A percentile compares a stretch with the other conserved stretches of the same genome.
These are phyloP conservation scores for Verbena officinalis DNA, from an alignment of 257 asterid genomes.

Conservation along the genomic window DNA sequence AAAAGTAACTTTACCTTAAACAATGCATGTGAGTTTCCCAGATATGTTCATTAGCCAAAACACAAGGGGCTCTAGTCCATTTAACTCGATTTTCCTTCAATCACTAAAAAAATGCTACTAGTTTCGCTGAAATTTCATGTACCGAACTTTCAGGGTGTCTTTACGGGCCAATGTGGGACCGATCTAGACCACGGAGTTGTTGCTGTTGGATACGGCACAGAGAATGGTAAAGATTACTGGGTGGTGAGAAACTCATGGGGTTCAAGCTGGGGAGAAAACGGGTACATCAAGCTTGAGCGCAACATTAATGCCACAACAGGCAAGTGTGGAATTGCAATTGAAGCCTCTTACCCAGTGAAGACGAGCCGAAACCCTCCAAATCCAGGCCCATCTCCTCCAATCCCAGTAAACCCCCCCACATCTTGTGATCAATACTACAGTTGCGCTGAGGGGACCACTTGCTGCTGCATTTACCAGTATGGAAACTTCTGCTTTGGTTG, in stretches of 20 bases:
- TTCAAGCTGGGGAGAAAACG: conserved; percentile 76
- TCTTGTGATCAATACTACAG: conserved; percentile 70
- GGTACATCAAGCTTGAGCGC: conserved; percentile 78
- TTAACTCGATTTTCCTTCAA: too few relatives aligned
- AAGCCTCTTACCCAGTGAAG: conserved; percentile 86
- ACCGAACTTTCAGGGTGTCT: conserved; percentile 91
- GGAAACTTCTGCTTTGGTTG: conserved; percentile 66
- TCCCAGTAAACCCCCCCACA: conserved; percentile 67
- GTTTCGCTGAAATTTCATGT: too few relatives aligned
- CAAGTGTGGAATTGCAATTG: conserved; percentile 83
- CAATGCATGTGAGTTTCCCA: too few relatives aligned
- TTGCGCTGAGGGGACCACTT: conserved; percentile 71
- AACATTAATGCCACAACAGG: conserved; percentile 55
- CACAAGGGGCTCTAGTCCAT: too few relatives aligned
- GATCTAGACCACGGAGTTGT: conserved; percentile 84
- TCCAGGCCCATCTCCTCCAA: conserved; percentile 84
- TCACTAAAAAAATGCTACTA: too few relatives aligned
- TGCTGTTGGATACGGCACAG: conserved; percentile 82
- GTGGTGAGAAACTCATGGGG: conserved; percentile 93
- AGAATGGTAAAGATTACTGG: conserved; percentile 76
- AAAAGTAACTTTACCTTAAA: too few relatives aligned
- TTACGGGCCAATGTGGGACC: conserved; percentile 76
- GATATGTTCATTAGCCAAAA: too few relatives aligned
- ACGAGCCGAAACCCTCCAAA: conserved; percentile 80
- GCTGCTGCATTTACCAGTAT: conserved; percentile 72